These are phyloP conservation scores for Luzula sylvatica DNA, from an alignment of 176 grass and related monocot species.

Conservation along the genomic window DNA sequence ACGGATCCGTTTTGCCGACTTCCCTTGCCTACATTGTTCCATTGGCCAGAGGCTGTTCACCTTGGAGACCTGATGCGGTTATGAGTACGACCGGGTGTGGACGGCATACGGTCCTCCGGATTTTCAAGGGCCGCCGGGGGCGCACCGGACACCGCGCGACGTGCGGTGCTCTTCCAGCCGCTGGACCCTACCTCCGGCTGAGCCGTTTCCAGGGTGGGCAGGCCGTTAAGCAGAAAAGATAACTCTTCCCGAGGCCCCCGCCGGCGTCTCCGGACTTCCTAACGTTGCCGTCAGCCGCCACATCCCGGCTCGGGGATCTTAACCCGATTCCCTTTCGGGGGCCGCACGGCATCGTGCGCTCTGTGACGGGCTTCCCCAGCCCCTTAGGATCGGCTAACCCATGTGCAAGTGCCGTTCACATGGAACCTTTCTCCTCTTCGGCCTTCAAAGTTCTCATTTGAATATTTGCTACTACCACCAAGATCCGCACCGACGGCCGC, in stretches of 20 bases:
- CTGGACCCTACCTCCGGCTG: constrained; percentile 30
- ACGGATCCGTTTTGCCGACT: constrained; percentile 40
- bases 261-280: constrained; percentile 30
- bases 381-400: constrained; percentile 64
- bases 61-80: constrained; percentile 49
- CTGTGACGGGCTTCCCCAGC: constrained; percentile 25
- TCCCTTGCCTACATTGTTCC: constrained; percentile 50
- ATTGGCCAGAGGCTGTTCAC: constrained; percentile 42
- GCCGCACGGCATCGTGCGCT: too few relatives aligned
- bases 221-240: constrained; percentile 41
- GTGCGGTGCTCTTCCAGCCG: constrained; percentile 21
- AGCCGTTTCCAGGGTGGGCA: constrained; percentile 30
- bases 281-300: constrained; percentile 24
- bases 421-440: constrained; percentile 61
- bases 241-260: constrained; percentile 35
- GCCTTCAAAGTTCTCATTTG: constrained; percentile 63
- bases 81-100: constrained; percentile 40
- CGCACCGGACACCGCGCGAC: constrained; percentile 26
- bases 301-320: constrained; percentile 27
- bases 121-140: constrained; percentile 27
- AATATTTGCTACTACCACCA: constrained; percentile 62
- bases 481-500: constrained; percentile 44
- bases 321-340: constrained; percentile 31
- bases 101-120: constrained; percentile 26
- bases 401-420: constrained; percentile 61